A percentile compares a stretch with the other conserved stretches of the same genome.
Evolutionary conservation across 169 alveolate species (phyloP).

Genomic region (Plasmodium relictum): DNA sequence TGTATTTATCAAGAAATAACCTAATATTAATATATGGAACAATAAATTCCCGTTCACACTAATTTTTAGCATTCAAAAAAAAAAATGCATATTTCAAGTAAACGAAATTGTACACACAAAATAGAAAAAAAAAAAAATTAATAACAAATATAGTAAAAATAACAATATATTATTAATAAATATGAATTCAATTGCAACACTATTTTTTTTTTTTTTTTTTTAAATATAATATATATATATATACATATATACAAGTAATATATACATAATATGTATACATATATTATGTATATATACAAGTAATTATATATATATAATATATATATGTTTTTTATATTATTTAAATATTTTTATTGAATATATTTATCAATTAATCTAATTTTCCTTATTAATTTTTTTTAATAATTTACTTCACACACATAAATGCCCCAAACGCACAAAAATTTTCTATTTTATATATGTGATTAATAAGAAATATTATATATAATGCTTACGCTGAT

Average conservation of each 20-base stretch:
- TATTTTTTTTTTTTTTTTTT: neutral
- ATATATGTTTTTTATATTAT: neutral
- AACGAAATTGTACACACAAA: conserved; percentile 49
- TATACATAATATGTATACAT: too few species aligned
- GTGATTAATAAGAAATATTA: neutral
- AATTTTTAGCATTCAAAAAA: conserved; percentile 20
- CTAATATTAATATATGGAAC: conserved; percentile 17
- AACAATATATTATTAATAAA: neutral
- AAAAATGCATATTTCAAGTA: conserved; percentile 11
- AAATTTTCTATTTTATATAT: neutral
- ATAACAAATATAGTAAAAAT: conserved; percentile 12
- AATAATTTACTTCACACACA: conserved; percentile 15
- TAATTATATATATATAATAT: neutral
- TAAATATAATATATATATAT: too few species aligned
- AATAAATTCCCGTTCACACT: conserved; percentile 17
- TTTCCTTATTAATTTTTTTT: neutral
- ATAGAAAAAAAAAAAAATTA: conserved; percentile 21
- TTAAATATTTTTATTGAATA: neutral
- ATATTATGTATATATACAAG: neutral
- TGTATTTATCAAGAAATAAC: conserved; percentile 11
- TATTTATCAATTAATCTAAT: neutral
- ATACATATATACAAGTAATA: too few species aligned
- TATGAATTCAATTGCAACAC: neutral
- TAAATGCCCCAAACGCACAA: conserved; percentile 27
- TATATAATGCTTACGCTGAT: neutral